phyloP scores from a whole-genome alignment of 164 flowering plant genomes.

The Piper betle region DNA sequence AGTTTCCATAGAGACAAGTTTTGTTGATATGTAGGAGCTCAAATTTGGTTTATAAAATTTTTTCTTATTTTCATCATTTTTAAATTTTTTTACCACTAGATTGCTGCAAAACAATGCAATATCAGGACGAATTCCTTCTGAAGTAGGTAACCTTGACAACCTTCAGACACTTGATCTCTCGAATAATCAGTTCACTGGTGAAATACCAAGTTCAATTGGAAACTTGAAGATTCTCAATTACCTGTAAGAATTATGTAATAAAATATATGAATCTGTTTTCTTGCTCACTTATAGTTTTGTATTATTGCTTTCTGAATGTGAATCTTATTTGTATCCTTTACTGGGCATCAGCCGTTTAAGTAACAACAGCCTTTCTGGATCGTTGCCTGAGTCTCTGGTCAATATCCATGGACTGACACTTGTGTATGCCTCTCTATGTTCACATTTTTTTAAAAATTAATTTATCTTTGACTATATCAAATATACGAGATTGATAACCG shows the following conservation, averaged over 20 bases:
- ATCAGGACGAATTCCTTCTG: slow-evolving; percentile 67
- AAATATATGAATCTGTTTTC: not conserved
- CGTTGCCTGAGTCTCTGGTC: slow-evolving; percentile 60
- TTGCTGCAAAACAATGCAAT: slow-evolving; percentile 84
- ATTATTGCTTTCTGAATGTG: not conserved
- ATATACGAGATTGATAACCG: slow-evolving; percentile 1
- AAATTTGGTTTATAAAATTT: not conserved
- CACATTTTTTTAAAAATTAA: not conserved
- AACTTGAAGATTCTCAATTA: slow-evolving; percentile 61
- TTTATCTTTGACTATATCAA: not conserved
- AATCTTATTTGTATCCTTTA: slow-evolving; percentile 8
- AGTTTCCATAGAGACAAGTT: slow-evolving; percentile 14
- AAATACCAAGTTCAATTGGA: slow-evolving; percentile 69
- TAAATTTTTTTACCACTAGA: slow-evolving; percentile 24
- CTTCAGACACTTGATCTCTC: slow-evolving; percentile 90
- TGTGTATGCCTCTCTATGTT: slow-evolving; percentile 39
- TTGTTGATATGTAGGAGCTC: not conserved
- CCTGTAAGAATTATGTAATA: slow-evolving; percentile 38
- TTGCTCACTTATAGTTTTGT: slow-evolving; percentile 1
- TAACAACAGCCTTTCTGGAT: slow-evolving; percentile 85
- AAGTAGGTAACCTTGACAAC: slow-evolving; percentile 66
- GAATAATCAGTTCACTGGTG: slow-evolving; percentile 54
- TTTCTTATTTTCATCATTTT: not conserved
- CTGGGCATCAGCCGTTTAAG: slow-evolving; percentile 61
- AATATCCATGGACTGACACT: slow-evolving; percentile 63